These are phyloP conservation scores for Aspergillus sp. DNA, from an alignment of 2,329 filamentous ascomycete species.

Conservation along the genomic window DNA sequence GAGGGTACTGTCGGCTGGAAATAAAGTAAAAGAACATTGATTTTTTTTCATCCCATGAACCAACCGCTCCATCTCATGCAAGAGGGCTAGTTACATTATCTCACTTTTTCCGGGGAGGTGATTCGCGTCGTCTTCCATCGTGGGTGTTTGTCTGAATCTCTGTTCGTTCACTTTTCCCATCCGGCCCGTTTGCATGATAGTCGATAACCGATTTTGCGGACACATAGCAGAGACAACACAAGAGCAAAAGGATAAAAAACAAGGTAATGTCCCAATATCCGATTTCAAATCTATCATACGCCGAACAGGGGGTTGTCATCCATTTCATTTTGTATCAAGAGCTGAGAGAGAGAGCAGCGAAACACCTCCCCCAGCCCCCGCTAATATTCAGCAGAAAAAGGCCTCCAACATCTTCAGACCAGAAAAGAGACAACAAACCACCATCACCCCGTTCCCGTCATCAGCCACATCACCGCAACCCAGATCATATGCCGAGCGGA, in stretches of 20 bases:
- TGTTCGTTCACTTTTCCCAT: background rate
- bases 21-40: background rate
- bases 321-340: slow-evolving; percentile 1
- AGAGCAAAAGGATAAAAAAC: background rate
- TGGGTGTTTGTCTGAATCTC: background rate
- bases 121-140: background rate
- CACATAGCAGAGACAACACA: background rate
- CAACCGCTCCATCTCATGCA: background rate
- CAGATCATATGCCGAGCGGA: slow-evolving; percentile 13
- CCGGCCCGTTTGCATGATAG: background rate
- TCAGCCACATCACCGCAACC: background rate
- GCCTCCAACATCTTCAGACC: slow-evolving; percentile 8
- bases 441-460: slow-evolving; percentile 16
- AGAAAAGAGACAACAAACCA: slow-evolving; percentile 13
- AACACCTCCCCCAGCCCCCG: background rate
- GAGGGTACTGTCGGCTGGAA: background rate
- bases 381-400: background rate
- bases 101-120: background rate
- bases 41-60: background rate
- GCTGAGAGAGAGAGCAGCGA: background rate
- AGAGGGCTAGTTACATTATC: background rate
- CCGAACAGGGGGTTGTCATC: background rate
- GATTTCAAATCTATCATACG: slow-evolving; percentile 2
- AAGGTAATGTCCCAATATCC: background rate
- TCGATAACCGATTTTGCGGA: background rate